Base-by-base conservation (phyloP, 2,329 filamentous ascomycete species). In the Ciborinia camelliae region DNA sequence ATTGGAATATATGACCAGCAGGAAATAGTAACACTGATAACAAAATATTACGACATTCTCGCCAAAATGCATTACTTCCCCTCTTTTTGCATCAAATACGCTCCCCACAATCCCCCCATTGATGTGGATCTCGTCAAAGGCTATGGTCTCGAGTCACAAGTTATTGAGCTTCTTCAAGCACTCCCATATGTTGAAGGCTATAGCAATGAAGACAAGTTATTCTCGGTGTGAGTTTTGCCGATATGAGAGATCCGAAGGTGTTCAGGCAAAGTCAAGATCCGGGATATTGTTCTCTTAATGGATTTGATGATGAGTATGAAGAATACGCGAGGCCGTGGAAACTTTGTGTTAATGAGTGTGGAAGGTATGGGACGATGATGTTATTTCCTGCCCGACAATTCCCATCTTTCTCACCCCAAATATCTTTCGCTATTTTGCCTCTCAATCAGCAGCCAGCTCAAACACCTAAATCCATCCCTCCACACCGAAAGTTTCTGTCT, bases 121-220 rank as follows among this genome's bases (percentile, higher is more conserved):
- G 43, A 67, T 23, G 51, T 63, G 2, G n/a, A 52, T 20, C 32
- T 68, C 14, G 67, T 61, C 1, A 28, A 62, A 15, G 59, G 58
- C 1, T 60, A 63, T n/a, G n/a, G 51, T 30, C 53, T 67, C 4
- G 64, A 67, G 14, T 59, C 62, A 37, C 62, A 65, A 45, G 48
- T 64, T 23, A 65, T 66, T 55, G 35, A 54, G 20, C 48, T 66
- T 23, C 66, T 69, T 12, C 63, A 67, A 47, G 47, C 58, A 3
- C 63, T 67, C 3, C 67, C 61, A 30, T 67, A 67, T 30, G 43
- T 68, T 1, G 63, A 67, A 39, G 53, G 54, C 0, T 45, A 48
- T 20, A 3, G 37, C 14, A 63, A 50, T 43, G 53, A 67, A 50
- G 65, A 66, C 48, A 64, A 70, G 39, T 66, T 67, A 65, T 67